phyloP scores from a whole-genome alignment of 345 rosid species.

The Sisymbrium irio region DNA sequence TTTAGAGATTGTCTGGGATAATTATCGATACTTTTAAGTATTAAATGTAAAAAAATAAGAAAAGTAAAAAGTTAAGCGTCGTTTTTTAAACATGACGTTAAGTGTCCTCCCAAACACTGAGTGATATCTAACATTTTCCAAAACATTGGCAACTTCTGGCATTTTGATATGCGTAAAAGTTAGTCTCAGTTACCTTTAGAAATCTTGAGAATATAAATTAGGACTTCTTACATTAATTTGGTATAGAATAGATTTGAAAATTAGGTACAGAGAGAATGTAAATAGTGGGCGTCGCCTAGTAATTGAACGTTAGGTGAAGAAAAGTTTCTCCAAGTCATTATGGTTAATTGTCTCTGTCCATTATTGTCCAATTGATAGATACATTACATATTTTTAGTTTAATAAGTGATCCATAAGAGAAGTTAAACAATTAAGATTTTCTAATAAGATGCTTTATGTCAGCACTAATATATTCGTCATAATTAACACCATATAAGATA shows the following conservation, averaged over 20 bases:
- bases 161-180: not conserved
- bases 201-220: not conserved
- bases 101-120: too few species aligned
- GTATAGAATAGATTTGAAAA: not conserved
- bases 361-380: conserved; percentile 5
- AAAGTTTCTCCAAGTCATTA: conserved; percentile 16
- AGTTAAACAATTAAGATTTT: not conserved
- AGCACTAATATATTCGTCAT: conserved; percentile 33
- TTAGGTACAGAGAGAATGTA: conserved; percentile 12
- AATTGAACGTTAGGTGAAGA: conserved; percentile 29
- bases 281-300: conserved; percentile 16
- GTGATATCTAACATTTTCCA: not conserved
- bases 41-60: too few species aligned
- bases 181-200: not conserved
- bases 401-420: not conserved
- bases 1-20: too few species aligned
- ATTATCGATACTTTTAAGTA: too few species aligned
- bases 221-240: not conserved
- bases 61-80: too few species aligned
- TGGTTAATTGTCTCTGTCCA: conserved; percentile 13
- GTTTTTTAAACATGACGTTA: too few species aligned
- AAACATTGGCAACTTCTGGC: not conserved
- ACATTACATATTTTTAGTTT: conserved; percentile 13
- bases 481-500: not conserved
- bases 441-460: conserved; percentile 24